Evolutionary conservation across 129 eudicot genomes (phyloP).

Genomic region (Lactuca saligna): DNA sequence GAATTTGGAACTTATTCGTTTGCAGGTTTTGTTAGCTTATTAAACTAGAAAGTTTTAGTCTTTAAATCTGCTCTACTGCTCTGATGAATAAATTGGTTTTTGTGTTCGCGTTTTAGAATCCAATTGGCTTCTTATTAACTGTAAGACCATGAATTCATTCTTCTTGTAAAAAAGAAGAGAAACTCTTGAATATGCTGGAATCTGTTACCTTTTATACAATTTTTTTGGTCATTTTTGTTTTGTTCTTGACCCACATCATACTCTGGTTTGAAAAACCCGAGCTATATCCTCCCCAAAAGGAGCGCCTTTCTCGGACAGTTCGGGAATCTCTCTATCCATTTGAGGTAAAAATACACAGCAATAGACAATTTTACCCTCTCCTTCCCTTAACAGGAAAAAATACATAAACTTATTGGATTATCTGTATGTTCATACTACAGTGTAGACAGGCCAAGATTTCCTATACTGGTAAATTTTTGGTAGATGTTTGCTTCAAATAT

Average conservation of each 20-base stretch:
- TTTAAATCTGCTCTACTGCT: background rate
- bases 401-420: conserved; percentile 4
- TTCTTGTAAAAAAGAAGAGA: background rate
- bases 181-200: background rate
- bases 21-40: too few relatives aligned
- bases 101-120: background rate
- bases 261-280: conserved; percentile 74
- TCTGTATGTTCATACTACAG: conserved; percentile 44
- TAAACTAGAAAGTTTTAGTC: background rate
- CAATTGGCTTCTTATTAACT: background rate
- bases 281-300: conserved; percentile 66
- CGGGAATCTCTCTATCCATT: conserved; percentile 48
- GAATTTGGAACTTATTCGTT: background rate
- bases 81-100: background rate
- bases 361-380: background rate
- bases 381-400: background rate
- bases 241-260: conserved; percentile 61
- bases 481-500: conserved; percentile 62
- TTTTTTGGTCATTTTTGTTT: conserved; percentile 22
- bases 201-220: background rate
- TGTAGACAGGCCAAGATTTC: conserved; percentile 90
- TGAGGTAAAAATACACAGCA: conserved; percentile 45
- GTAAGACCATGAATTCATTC: background rate
- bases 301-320: conserved; percentile 27
- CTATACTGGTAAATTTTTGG: conserved; percentile 62